Conservation (phyloP, 2,329 filamentous ascomycete genomes). For the Aspergillus amoenus region DNA sequence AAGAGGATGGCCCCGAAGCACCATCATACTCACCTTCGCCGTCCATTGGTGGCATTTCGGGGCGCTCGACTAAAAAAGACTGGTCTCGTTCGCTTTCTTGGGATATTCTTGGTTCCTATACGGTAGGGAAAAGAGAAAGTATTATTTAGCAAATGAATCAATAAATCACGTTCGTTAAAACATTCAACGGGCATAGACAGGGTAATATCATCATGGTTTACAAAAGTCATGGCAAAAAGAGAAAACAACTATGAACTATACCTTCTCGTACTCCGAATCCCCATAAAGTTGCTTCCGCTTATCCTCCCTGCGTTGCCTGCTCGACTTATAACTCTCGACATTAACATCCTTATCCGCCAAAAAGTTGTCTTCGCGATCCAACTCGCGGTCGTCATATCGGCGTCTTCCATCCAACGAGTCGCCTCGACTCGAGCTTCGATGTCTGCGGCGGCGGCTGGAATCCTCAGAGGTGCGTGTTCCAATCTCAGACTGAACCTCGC, state of each 20-base stretch:
- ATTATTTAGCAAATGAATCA: conserved; percentile 32
- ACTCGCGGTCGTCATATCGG: conserved; percentile 37
- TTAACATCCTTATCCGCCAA: conserved; percentile 37
- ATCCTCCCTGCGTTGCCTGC: conserved; percentile 36
- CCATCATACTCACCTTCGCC: conserved; percentile 37
- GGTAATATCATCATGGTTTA: conserved; percentile 30
- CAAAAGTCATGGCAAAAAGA: conserved; percentile 22
- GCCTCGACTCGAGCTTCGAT: conserved; percentile 41
- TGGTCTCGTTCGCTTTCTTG: conserved; percentile 40
- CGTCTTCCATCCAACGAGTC: conserved; percentile 39
- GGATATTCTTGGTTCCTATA: conserved; percentile 33
- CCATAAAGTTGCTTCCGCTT: conserved; percentile 37
- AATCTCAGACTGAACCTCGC: conserved; percentile 38
- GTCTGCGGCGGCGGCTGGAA: conserved; percentile 43
- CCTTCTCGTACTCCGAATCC: conserved; percentile 37
- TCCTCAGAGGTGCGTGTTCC: conserved; percentile 34
- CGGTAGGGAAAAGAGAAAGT: conserved; percentile 24
- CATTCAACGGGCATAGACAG: conserved; percentile 21
- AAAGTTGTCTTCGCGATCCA: conserved; percentile 26
- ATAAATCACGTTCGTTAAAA: conserved; percentile 14
- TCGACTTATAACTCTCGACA: conserved; percentile 33
- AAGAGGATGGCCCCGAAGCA: conserved; percentile 45
- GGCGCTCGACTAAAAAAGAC: conserved; percentile 66
- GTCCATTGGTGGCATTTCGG: conserved; percentile 55
- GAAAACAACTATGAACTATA: conserved; percentile 37